These are phyloP conservation scores for Triticum monococcum DNA, from an alignment of 176 grass and related monocot species.

Conservation along the genomic window DNA sequence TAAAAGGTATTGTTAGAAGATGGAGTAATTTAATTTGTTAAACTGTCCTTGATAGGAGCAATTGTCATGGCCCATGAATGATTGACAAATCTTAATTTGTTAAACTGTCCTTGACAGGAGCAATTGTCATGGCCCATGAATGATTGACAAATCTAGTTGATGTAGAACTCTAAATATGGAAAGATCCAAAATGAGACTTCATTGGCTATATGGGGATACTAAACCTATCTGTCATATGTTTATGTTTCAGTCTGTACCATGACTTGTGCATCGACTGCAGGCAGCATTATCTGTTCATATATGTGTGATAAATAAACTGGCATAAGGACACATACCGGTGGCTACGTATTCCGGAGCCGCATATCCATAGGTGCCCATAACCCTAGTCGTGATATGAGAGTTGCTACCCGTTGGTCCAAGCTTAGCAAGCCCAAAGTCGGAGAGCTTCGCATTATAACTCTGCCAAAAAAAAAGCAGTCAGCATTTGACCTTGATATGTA, in stretches of 20 bases:
- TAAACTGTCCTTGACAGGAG: not conserved
- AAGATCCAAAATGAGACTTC: not conserved
- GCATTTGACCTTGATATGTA: not conserved
- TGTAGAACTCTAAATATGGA: not conserved
- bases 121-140: not conserved
- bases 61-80: not conserved
- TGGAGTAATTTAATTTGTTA: not conserved
- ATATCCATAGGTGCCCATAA: conserved; percentile 94
- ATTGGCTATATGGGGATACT: too few relatives aligned
- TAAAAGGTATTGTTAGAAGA: not conserved
- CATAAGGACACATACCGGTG: conserved; percentile 64
- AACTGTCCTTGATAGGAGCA: conserved; percentile 7
- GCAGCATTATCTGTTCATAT: not conserved
- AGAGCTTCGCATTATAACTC: conserved; percentile 87
- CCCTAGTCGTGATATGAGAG: conserved; percentile 82
- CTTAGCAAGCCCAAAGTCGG: conserved; percentile 93
- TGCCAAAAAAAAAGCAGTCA: conserved; percentile 28
- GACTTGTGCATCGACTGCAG: too few relatives aligned
- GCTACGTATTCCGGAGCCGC: conserved; percentile 89
- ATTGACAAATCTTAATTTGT: not conserved
- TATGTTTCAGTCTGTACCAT: too few relatives aligned
- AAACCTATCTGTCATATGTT: too few relatives aligned
- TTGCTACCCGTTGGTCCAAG: conserved; percentile 78
- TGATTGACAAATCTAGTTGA: not conserved
- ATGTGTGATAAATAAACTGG: too few relatives aligned